Conservation (phyloP, 129 eudicot genomes). For the Flaveria robusta region DNA sequence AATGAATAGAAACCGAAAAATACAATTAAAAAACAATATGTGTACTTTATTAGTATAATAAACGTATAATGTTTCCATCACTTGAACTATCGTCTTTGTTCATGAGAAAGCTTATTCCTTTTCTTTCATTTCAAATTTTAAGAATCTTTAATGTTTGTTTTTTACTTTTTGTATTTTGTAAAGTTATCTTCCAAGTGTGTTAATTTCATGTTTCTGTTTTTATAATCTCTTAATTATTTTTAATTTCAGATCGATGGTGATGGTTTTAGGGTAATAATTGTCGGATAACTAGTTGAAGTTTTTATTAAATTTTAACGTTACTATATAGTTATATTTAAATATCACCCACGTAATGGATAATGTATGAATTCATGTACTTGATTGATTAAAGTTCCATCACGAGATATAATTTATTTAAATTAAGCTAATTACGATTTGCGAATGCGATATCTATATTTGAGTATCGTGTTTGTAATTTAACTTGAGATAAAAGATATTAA, state of each 20-base stretch:
- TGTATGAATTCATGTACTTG: too few species aligned
- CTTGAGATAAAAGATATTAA: too few species aligned
- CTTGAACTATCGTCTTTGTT: conserved; percentile 17
- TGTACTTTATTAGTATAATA: background rate
- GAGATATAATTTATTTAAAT: too few species aligned
- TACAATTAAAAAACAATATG: background rate
- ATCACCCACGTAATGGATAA: too few species aligned
- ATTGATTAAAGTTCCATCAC: too few species aligned
- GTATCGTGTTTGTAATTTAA: too few species aligned
- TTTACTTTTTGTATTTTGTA: background rate
- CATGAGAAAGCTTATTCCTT: conserved; percentile 8
- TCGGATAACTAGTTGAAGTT: background rate
- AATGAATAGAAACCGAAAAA: background rate
- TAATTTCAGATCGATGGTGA: background rate
- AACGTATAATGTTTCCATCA: background rate
- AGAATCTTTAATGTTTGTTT: conserved; percentile 19
- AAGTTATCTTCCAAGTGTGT: background rate
- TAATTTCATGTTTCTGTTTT: background rate
- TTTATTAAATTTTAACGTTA: too few species aligned
- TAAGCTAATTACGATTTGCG: too few species aligned
- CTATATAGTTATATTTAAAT: too few species aligned
- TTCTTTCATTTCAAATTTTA: background rate
- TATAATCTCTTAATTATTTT: background rate
- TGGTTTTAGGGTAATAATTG: background rate
- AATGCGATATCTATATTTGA: too few species aligned